Base-by-base conservation (phyloP, 306 rosid genomes). In the Malus fusca region DNA sequence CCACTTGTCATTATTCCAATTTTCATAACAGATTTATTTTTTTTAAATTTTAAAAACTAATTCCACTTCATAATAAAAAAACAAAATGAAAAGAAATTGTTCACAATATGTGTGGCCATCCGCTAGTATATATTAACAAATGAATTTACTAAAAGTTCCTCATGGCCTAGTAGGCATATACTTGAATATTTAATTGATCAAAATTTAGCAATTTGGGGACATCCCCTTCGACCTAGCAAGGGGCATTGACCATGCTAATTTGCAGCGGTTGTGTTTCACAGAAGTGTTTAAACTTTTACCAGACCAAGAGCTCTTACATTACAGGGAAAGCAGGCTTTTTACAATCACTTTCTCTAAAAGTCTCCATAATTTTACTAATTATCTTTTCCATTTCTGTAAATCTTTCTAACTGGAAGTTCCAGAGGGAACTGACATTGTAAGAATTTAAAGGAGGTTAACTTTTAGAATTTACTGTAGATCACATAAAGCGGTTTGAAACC, bases 401-500 rank as follows among this genome's bases (percentile, higher is more conserved):
- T 40, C 78, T 70, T 65, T 79, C 74, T 51, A 59, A 83, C 72
- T n/a, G 73, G 28, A 26, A 69, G 43, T 52, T 31, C 4, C 64
- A 71, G 60, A 26, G 65, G 19, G 58, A 69, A 10, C 69, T 78
- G 77, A 69, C 77, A 74, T 5, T 68, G 84, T 71, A 64, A 40
- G 68, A 72, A 33, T 81, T 75, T 84, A 88, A 84, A 89, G 83
- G 86, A 35, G 68, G 75, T 82, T 25, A 78, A 76, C 89, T 88
- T 85, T 86, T 82, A 65, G 40, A 17, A 6, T 18, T 48, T 48
- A 15, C 55, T 48, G 18, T 48, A 15, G 8, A 48, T 48, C 21
- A 48, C 55, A 31, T 64, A 64, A 17, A 17, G 68, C 11, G 56
- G 31, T 11, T 68, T 23, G 14, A 11, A 46, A 74, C 18, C 77